These are phyloP conservation scores for Arabis alpina DNA, from an alignment of 345 rosid species.

Conservation along the genomic window DNA sequence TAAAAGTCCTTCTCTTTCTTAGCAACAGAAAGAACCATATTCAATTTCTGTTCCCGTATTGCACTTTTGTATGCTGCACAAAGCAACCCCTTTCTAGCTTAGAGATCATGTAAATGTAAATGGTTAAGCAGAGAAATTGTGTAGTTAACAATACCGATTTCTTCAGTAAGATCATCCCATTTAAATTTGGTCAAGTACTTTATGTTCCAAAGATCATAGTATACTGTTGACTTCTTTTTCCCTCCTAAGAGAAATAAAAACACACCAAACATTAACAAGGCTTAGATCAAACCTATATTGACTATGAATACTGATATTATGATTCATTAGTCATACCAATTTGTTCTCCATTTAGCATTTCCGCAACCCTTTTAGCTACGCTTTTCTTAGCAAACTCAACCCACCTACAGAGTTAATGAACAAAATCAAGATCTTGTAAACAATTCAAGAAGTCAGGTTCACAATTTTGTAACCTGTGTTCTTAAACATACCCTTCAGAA, in stretches of 20 bases:
- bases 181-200: conserved; percentile 92
- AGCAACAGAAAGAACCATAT: conserved; percentile 86
- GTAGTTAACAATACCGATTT: conserved; percentile 62
- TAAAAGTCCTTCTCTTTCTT: conserved; percentile 91
- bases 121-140: conserved; percentile 10
- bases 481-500: conserved; percentile 74
- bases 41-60: conserved; percentile 74
- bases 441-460: not conserved
- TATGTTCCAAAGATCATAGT: conserved; percentile 92
- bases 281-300: not conserved
- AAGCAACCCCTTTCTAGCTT: conserved; percentile 35
- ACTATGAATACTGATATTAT: conserved; percentile 1
- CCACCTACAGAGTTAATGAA: conserved; percentile 63
- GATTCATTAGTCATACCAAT: conserved; percentile 54
- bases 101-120: conserved; percentile 18
- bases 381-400: conserved; percentile 84
- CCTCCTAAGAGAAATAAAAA: conserved; percentile 62
- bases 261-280: not conserved
- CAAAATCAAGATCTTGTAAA: conserved; percentile 11
- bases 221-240: conserved; percentile 74
- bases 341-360: conserved; percentile 90
- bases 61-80: conserved; percentile 83
- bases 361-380: conserved; percentile 79
- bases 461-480: too few species aligned
- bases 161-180: conserved; percentile 95